Percentiles rank a stretch among this genome's conserved stretches.
These are phyloP conservation scores for Pezicula rhizophila DNA, from an alignment of 2,329 filamentous ascomycete genomes.

Conservation along the genomic window DNA sequence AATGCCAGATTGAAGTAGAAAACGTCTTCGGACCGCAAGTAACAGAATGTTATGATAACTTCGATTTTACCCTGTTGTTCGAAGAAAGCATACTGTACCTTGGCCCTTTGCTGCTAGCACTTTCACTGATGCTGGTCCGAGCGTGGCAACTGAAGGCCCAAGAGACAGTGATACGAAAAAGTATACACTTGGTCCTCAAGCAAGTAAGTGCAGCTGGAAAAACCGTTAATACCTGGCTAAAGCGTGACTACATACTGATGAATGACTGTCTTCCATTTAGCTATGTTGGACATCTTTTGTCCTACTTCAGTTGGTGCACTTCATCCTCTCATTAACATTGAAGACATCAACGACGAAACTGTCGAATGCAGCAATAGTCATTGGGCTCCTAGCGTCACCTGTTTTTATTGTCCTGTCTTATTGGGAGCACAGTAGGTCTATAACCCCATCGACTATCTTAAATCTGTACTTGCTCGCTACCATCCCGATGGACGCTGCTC, in stretches of 20 bases:
- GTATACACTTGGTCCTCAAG: not conserved
- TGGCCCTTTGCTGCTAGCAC: not conserved
- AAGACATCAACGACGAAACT: slow-evolving; percentile 1
- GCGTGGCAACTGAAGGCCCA: not conserved
- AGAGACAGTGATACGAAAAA: not conserved
- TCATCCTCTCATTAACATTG: not conserved
- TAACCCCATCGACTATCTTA: not conserved
- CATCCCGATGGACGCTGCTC: slow-evolving; percentile 1
- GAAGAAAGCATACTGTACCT: slow-evolving; percentile 3
- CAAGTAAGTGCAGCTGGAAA: not conserved
- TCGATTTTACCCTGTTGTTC: slow-evolving; percentile 1
- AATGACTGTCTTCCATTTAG: not conserved
- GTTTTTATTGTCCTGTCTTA: not conserved
- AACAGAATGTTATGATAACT: slow-evolving; percentile 2
- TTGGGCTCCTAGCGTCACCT: not conserved
- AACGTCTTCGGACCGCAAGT: slow-evolving; percentile 1
- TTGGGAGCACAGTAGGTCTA: not conserved
- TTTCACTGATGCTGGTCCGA: not conserved
- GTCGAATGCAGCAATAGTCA: slow-evolving; percentile 1
- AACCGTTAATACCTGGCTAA: not conserved
- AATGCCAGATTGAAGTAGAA: slow-evolving; percentile 1
- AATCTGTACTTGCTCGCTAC: not conserved
- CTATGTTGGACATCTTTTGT: slow-evolving; percentile 1
- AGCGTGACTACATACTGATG: not conserved
- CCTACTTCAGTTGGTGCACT: slow-evolving; percentile 1